Percentiles rank a stretch among this genome's conserved stretches.
Conservation (phyloP, 345 rosid genomes). For the Pugionium dolabratum region DNA sequence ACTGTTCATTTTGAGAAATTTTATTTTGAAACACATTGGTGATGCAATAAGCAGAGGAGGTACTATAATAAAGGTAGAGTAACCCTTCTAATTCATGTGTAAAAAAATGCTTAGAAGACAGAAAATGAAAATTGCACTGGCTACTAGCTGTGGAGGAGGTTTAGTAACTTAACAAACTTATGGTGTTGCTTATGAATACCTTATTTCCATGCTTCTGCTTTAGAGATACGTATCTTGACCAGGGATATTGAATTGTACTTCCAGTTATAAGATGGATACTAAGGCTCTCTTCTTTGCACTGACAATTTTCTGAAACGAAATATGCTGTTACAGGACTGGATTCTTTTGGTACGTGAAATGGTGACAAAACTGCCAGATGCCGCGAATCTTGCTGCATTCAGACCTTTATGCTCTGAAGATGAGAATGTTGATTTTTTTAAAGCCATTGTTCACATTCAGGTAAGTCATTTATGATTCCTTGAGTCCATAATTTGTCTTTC, state of each 20-base stretch:
- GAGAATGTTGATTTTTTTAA: constrained; percentile 86
- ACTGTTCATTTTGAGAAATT: constrained; percentile 53
- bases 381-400: constrained; percentile 55
- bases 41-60: constrained; percentile 61
- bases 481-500: constrained; percentile 7
- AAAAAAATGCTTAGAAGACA: neutral
- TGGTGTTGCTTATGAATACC: constrained; percentile 17
- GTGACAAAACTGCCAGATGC: constrained; percentile 75
- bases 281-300: constrained; percentile 10
- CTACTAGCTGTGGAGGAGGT: constrained; percentile 11
- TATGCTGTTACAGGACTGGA: constrained; percentile 70
- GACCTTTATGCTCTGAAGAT: constrained; percentile 75
- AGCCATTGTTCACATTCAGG: constrained; percentile 78
- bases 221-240: constrained; percentile 3
- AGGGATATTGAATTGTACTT: constrained; percentile 11
- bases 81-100: constrained; percentile 13
- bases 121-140: neutral
- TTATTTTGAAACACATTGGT: constrained; percentile 70
- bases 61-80: constrained; percentile 62
- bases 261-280: constrained; percentile 3
- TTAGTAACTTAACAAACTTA: constrained; percentile 8
- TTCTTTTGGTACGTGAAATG: constrained; percentile 77
- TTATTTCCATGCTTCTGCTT: constrained; percentile 10
- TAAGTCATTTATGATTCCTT: constrained; percentile 27
- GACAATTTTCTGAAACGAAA: constrained; percentile 1